Evolutionary conservation across 768 basidiomycete species (phyloP), one percentile per base, ranked within the genome.

Genomic region (Xerocomellus intermedius): DNA sequence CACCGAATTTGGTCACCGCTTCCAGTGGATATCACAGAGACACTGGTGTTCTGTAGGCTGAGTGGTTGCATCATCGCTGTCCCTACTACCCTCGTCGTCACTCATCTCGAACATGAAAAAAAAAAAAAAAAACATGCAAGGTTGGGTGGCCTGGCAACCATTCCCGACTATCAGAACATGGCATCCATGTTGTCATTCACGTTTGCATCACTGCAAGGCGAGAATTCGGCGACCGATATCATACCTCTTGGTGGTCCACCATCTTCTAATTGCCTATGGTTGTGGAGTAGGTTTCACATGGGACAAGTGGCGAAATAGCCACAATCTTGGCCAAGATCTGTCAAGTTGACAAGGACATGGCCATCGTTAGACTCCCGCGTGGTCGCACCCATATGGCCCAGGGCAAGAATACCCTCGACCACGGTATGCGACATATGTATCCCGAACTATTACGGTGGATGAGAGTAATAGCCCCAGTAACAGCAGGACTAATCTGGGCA

Each of bases 21-120:
- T n/a, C n/a, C n/a, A n/a, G n/a, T n/a, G n/a, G n/a, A n/a, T n/a
- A n/a, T n/a, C n/a, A n/a, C n/a, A n/a, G n/a, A n/a, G n/a, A n/a
- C n/a, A n/a, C n/a, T n/a, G n/a, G n/a, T n/a, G 24, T 28, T 48
- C 17, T 48, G 48, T 39, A 48, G 28, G 10, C 36, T 17, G 6
- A 4, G 2, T 4, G 26, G 26, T 19, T 16, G 8, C 10, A 10
- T 28, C 17, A 30, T 3, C 26, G 7, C 10, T 17, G 5, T 30
- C 10, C 68, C 70, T 8, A 45, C 69, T 36, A 66, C 69, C 1
- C 52, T 73, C 24, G 63, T 74, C 43, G 28, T 74, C 50, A 74
- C 73, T 5, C 67, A 72, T 21, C 69, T 74, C 43, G 74, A 74
- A 50, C 64, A 68, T 6, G 70, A 70, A 57, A 60, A 70, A n/a